Percentiles rank a stretch among this genome's conserved stretches.
Evolutionary conservation across 768 basidiomycete genomes (phyloP).

Genomic region (Coprinopsis sp.): DNA sequence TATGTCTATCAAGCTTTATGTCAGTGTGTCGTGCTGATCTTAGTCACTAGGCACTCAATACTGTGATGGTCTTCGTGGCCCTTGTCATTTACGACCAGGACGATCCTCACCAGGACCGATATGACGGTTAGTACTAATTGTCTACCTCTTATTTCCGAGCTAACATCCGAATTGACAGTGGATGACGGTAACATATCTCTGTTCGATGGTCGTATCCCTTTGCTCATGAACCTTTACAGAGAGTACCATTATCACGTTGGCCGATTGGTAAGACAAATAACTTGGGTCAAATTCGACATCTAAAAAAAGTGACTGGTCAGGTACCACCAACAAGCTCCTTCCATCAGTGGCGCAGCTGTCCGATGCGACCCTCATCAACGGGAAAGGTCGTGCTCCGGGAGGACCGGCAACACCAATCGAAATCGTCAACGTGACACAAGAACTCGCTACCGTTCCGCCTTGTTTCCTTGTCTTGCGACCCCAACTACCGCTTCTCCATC

Average conservation of each 20-base stretch:
- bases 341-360: conserved; percentile 17
- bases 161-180: too few species aligned
- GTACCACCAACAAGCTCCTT: conserved; percentile 20
- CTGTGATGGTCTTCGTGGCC: conserved; percentile 22
- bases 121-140: conserved; percentile 23
- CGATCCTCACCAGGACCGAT: conserved; percentile 16
- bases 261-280: too few species aligned
- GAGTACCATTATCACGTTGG: conserved; percentile 42
- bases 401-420: conserved; percentile 38
- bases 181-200: too few species aligned
- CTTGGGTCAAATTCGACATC: too few species aligned
- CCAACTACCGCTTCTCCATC: conserved; percentile 40
- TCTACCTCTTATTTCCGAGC: not conserved
- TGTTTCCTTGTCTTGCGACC: conserved; percentile 46
- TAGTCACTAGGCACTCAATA: conserved; percentile 17
- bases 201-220: too few species aligned
- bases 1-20: conserved; percentile 15
- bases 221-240: conserved; percentile 9
- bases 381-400: conserved; percentile 39
- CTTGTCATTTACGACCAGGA: conserved; percentile 20
- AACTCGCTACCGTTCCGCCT: conserved; percentile 51
- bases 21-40: conserved; percentile 13
- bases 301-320: too few species aligned
- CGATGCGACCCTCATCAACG: conserved; percentile 50
- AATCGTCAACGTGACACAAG: conserved; percentile 37